phyloP scores from a whole-genome alignment of 2,329 filamentous ascomycete species.

The Cordyceps militaris region DNA sequence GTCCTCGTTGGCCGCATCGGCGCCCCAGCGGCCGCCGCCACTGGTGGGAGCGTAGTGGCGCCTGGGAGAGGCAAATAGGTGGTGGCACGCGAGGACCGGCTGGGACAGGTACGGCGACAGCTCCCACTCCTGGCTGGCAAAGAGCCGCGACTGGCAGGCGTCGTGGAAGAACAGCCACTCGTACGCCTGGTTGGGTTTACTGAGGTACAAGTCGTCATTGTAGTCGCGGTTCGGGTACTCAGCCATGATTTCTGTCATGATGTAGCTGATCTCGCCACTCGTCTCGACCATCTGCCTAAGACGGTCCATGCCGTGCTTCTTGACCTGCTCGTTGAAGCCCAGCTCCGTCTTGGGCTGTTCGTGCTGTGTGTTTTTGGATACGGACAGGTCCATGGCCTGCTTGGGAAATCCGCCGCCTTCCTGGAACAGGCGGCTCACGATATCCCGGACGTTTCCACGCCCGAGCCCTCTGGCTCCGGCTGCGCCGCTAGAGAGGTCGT shows the following conservation, averaged over 20 bases:
- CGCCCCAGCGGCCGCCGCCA: conserved; percentile 39
- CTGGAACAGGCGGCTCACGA: conserved; percentile 70
- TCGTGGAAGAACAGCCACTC: conserved; percentile 97
- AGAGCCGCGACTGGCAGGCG: conserved; percentile 68
- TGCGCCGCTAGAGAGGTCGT: conserved; percentile 62
- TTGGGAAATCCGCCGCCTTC: conserved; percentile 73
- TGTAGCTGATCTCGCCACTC: conserved; percentile 69
- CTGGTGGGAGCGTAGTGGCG: conserved; percentile 35
- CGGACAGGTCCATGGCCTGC: conserved; percentile 34
- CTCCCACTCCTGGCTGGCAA: conserved; percentile 87
- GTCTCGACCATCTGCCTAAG: conserved; percentile 71
- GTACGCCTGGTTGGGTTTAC: conserved; percentile 80
- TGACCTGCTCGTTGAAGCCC: conserved; percentile 65
- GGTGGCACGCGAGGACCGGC: conserved; percentile 81
- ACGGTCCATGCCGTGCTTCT: conserved; percentile 64
- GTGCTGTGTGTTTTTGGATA: conserved; percentile 38
- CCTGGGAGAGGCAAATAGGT: conserved; percentile 74
- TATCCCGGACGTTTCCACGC: conserved; percentile 64
- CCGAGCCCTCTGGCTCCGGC: conserved; percentile 65
- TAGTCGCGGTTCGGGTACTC: conserved; percentile 82
- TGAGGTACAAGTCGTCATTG: conserved; percentile 86
- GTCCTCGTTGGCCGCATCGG: conserved; percentile 37
- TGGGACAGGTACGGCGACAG: conserved; percentile 80
- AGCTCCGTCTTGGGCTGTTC: conserved; percentile 54
- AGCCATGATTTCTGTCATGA: conserved; percentile 77